Base-by-base conservation (phyloP, 2,329 filamentous ascomycete genomes). In the Fusarium musae region DNA sequence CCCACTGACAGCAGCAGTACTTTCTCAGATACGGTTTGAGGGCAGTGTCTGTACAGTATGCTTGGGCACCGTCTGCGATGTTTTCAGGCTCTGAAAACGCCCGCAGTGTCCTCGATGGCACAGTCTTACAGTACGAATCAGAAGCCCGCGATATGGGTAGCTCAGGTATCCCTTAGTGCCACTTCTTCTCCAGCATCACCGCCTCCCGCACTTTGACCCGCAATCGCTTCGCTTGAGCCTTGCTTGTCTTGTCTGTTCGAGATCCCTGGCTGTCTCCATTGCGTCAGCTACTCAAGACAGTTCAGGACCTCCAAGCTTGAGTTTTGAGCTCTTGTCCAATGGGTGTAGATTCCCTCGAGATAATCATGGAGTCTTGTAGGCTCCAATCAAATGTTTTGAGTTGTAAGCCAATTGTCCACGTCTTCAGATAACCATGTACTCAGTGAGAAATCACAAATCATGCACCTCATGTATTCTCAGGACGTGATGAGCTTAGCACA, bases 131-230 rank as follows among this genome's bases (percentile, higher is more conserved):
- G 53, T 59, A 56, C 71, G 57, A 74, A 72, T 69, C 53, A 72
- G 19, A 26, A 9, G 42, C 21, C 32, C 19, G 64, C 53, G 57
- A 74, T 66, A 74, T 59, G 68, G 47, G 44, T n/a, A 34, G 42
- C 39, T 50, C 47, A 63, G 26, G 57, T 72, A 65, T 47, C 59
- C 61, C 23, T 19, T 43, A 23, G 63, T 57, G 19, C n/a, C 71
- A 74, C 68, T 59, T 72, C 52, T 56, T 50, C 52, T 65, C 62
- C 72, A 71, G 59, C 63, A 74, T 71, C 63, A 74, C 70, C 70
- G 64, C 70, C 63, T 73, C 66, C 70, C 57, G 70, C 70, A 69
- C 56, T 56, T 59, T 52, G 59, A 71, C 67, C 71, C 59, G 67
- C 71, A 60, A 70, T 59, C 46, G 62, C 37, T 62, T 60, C 67